Evolutionary conservation across 768 basidiomycete genomes (phyloP).

Genomic region (Podaxis sp.): DNA sequence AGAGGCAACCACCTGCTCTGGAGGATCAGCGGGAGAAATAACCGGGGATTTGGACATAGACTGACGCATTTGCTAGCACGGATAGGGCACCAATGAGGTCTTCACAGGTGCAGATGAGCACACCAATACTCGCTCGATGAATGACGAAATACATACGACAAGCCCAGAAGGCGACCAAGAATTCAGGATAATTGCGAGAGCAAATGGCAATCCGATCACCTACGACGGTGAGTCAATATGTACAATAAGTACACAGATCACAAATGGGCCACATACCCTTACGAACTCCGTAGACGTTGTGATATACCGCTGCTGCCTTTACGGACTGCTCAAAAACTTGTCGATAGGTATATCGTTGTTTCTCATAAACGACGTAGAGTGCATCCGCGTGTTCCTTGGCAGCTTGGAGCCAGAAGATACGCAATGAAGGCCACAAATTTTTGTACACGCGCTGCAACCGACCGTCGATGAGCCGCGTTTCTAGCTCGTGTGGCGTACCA

Average conservation of each 20-base stretch:
- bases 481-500: constrained; percentile 36
- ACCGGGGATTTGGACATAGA: background rate
- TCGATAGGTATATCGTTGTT: constrained; percentile 37
- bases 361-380: constrained; percentile 47
- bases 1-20: constrained; percentile 34
- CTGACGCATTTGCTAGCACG: constrained; percentile 44
- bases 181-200: constrained; percentile 46
- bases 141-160: constrained; percentile 27
- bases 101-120: constrained; percentile 11
- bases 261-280: constrained; percentile 32
- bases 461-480: constrained; percentile 40
- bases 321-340: constrained; percentile 33
- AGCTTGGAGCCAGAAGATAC: constrained; percentile 42
- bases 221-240: constrained; percentile 4
- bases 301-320: constrained; percentile 32
- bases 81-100: constrained; percentile 46
- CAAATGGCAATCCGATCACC: constrained; percentile 43
- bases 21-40: background rate
- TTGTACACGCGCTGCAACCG: constrained; percentile 47
- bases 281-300: constrained; percentile 37
- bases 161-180: constrained; percentile 44
- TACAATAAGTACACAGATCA: background rate
- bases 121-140: background rate
- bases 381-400: constrained; percentile 30
- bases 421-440: constrained; percentile 43